phyloP scores from a whole-genome alignment of 2,329 filamentous ascomycete genomes.

The Ceratocystis albifundus region DNA sequence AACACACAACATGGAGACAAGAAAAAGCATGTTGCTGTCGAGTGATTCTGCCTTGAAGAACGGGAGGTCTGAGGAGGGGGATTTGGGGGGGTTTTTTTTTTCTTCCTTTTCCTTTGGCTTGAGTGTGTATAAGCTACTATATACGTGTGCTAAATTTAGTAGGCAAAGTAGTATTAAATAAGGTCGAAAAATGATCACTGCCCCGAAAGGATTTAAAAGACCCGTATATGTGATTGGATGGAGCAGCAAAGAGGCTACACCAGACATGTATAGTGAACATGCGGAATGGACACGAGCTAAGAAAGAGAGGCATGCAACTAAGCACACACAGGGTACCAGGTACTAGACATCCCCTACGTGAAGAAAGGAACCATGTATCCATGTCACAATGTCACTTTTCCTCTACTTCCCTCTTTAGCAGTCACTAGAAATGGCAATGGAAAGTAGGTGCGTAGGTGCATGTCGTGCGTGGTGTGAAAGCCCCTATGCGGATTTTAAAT shows the following conservation, averaged over 20 bases:
- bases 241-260: neutral
- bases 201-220: neutral
- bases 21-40: neutral
- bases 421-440: neutral
- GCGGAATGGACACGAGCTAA: neutral
- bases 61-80: neutral
- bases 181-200: neutral
- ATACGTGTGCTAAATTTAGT: neutral
- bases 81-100: no score
- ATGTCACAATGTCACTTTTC: neutral
- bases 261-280: neutral
- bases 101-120: no score
- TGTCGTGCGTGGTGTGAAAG: no score
- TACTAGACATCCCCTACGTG: neutral
- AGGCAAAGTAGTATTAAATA: neutral
- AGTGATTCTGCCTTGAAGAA: neutral
- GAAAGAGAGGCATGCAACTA: neutral
- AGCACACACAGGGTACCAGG: neutral
- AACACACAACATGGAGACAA: neutral
- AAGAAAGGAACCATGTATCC: neutral
- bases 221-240: neutral
- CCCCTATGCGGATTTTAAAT: neutral
- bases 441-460: conserved; percentile 3
- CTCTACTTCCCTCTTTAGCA: no score
- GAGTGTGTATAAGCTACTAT: no score